Evolutionary conservation across 345 rosid species (phyloP).

Genomic region (Schrenkiella parvula): DNA sequence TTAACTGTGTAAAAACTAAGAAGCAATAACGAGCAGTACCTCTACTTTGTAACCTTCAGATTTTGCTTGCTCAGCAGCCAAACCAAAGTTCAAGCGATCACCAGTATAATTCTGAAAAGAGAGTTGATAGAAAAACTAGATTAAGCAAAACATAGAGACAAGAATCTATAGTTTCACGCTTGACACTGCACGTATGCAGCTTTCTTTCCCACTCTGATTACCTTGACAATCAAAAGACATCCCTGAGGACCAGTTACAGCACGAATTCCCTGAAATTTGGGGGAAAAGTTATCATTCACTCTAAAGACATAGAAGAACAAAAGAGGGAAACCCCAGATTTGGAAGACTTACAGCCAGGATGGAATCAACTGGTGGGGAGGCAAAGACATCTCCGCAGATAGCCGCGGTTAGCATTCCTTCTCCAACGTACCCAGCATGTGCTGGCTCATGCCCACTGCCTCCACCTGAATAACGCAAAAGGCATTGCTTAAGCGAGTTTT

Average conservation of each 20-base stretch:
- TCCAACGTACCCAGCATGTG: constrained; percentile 97
- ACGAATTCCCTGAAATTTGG: constrained; percentile 72
- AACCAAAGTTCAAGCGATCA: constrained; percentile 93
- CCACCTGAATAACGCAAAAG: constrained; percentile 52
- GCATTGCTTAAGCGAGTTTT: neutral
- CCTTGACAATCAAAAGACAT: constrained; percentile 89
- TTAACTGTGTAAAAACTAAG: neutral
- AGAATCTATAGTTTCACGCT: neutral
- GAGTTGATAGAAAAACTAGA: constrained; percentile 23
- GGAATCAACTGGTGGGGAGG: constrained; percentile 92
- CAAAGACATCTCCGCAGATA: constrained; percentile 90
- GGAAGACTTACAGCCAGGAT: constrained; percentile 72
- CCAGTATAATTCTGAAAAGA: constrained; percentile 86
- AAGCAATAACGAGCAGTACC: constrained; percentile 39
- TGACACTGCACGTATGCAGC: neutral
- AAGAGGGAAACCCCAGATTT: neutral
- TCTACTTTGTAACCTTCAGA: constrained; percentile 95
- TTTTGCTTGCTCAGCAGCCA: constrained; percentile 99
- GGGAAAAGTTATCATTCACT: constrained; percentile 1
- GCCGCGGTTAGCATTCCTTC: constrained; percentile 99
- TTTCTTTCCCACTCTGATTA: constrained; percentile 28
- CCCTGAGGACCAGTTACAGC: constrained; percentile 98
- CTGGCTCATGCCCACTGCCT: constrained; percentile 99
- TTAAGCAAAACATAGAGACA: constrained; percentile 8
- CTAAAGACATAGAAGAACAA: neutral